Conservation (phyloP, 192 early-diverging fungal genomes). For the Coemansia sp. region DNA sequence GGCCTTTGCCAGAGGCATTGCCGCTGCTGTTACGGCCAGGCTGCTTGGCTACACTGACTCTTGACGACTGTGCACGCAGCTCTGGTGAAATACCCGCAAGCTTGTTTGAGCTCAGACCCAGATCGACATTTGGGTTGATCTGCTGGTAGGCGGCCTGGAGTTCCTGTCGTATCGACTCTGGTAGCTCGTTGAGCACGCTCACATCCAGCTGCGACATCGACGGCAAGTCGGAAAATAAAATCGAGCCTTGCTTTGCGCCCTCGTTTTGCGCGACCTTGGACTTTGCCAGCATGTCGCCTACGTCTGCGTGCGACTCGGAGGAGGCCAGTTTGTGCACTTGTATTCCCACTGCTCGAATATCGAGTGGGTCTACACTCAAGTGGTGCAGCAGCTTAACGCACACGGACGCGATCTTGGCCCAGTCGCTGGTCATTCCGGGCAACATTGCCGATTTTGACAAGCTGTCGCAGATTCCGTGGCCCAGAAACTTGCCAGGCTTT, state of each 20-base stretch:
- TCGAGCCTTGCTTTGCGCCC: not conserved
- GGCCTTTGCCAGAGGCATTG: conserved; percentile 11
- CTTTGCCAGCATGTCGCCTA: conserved; percentile 25
- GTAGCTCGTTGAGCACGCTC: conserved; percentile 35
- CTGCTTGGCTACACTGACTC: not conserved
- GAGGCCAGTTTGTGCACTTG: conserved; percentile 36
- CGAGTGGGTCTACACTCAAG: conserved; percentile 31
- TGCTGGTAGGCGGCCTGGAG: conserved; percentile 26
- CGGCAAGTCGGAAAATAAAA: conserved; percentile 13
- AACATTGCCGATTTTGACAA: conserved; percentile 59
- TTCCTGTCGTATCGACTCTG: conserved; percentile 39
- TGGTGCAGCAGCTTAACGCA: conserved; percentile 24
- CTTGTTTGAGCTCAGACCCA: not conserved
- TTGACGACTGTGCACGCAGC: not conserved
- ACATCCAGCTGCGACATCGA: conserved; percentile 47
- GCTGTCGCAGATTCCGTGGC: conserved; percentile 68
- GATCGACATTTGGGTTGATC: conserved; percentile 3
- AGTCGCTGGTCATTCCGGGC: conserved; percentile 55
- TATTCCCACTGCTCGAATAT: conserved; percentile 47
- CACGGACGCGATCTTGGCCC: conserved; percentile 19
- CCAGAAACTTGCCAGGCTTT: conserved; percentile 64
- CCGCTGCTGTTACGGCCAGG: not conserved
- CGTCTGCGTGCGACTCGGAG: not conserved
- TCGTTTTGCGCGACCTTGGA: not conserved
- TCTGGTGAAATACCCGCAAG: not conserved